These are phyloP conservation scores for Fraxinus baroniana DNA, from an alignment of 305 asterid species.

Conservation along the genomic window DNA sequence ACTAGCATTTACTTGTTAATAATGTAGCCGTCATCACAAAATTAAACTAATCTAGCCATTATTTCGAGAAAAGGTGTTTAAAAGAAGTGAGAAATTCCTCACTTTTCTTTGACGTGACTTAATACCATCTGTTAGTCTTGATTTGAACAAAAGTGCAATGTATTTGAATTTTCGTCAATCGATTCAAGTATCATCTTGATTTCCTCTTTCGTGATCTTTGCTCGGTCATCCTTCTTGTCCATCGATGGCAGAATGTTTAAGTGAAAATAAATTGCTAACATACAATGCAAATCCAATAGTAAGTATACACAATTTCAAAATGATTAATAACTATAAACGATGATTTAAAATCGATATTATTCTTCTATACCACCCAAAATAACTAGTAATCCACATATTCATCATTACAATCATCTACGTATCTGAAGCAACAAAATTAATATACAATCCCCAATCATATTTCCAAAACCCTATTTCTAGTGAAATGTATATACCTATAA, in stretches of 20 bases:
- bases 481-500: slow-evolving; percentile 49
- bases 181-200: background rate
- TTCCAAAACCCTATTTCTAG: slow-evolving; percentile 48
- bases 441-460: slow-evolving; percentile 56
- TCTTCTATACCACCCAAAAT: slow-evolving; percentile 54
- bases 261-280: background rate
- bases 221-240: too few species aligned
- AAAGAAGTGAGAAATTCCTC: too few species aligned
- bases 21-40: too few species aligned
- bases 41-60: too few species aligned
- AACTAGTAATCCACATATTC: slow-evolving; percentile 33
- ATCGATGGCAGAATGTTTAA: too few species aligned
- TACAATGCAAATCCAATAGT: background rate
- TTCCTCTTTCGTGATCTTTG: too few species aligned
- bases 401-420: slow-evolving; percentile 28
- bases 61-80: too few species aligned
- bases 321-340: background rate
- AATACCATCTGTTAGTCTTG: too few species aligned
- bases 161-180: background rate
- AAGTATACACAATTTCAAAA: background rate
- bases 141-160: background rate
- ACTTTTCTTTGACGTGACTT: too few species aligned
- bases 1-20: too few species aligned
- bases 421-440: background rate
- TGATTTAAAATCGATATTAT: slow-evolving; percentile 22